Percentiles rank a stretch among this genome's conserved stretches.
phyloP scores from a whole-genome alignment of 1,284 basidiomycete genomes.

The Malassezia cuniculi region DNA sequence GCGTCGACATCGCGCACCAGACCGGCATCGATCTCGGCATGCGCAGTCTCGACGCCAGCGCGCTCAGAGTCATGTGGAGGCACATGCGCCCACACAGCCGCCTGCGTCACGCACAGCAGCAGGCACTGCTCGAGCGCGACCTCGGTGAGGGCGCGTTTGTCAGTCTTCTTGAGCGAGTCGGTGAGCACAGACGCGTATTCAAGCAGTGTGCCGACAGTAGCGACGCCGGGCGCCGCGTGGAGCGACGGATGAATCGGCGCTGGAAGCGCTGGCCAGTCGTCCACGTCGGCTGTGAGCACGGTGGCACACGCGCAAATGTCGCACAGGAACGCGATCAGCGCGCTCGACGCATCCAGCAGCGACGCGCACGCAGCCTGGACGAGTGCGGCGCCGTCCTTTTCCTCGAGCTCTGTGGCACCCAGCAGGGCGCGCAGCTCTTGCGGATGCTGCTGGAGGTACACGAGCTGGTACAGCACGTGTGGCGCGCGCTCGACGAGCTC shows the following conservation, averaged over 20 bases:
- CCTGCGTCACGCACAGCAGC: constrained; percentile 10
- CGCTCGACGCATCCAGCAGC: constrained; percentile 17
- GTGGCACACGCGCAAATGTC: constrained; percentile 59
- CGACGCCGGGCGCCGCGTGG: constrained; percentile 29
- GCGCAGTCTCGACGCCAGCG: constrained; percentile 1
- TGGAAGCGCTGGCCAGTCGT: constrained; percentile 58
- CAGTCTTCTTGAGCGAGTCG: neutral
- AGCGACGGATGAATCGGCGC: constrained; percentile 20
- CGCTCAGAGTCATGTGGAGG: neutral
- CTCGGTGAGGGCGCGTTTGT: neutral
- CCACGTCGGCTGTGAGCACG: constrained; percentile 56
- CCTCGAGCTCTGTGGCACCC: constrained; percentile 58
- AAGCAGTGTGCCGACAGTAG: constrained; percentile 37
- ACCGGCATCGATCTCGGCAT: constrained; percentile 9
- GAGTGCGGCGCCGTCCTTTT: constrained; percentile 49
- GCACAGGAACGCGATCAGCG: constrained; percentile 55
- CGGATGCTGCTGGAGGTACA: constrained; percentile 79
- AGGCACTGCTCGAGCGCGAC: constrained; percentile 9
- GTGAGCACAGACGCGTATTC: constrained; percentile 13
- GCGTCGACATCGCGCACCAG: constrained; percentile 12
- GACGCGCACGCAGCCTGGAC: constrained; percentile 49
- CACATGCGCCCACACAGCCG: constrained; percentile 8
- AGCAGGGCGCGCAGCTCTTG: constrained; percentile 68
- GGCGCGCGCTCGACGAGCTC: constrained; percentile 57
- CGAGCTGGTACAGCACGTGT: constrained; percentile 68